Evolutionary conservation across 2,329 filamentous ascomycete species (phyloP).

Genomic region (Chalaropsis thielavioides): DNA sequence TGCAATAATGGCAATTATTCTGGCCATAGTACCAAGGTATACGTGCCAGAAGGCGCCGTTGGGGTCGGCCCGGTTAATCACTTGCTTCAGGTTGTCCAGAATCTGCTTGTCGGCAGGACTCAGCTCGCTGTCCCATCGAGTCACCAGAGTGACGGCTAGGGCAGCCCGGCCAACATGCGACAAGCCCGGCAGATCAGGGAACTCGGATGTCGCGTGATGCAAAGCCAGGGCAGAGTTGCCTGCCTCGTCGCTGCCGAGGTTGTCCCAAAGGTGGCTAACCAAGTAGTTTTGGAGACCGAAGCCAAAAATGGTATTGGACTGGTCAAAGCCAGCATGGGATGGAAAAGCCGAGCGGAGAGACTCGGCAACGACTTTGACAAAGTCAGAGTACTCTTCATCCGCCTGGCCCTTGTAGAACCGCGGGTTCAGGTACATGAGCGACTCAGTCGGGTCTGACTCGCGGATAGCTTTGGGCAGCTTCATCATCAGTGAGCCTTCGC

Average conservation of each 20-base stretch:
- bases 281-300: conserved; percentile 33
- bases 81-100: conserved; percentile 28
- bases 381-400: conserved; percentile 21
- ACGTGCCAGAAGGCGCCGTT: conserved; percentile 38
- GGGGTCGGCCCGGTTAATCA: conserved; percentile 27
- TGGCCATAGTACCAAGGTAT: conserved; percentile 37
- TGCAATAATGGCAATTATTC: conserved; percentile 29
- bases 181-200: conserved; percentile 56
- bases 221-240: conserved; percentile 53
- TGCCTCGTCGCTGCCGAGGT: conserved; percentile 34
- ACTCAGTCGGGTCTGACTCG: conserved; percentile 47
- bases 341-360: conserved; percentile 32
- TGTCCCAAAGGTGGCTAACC: conserved; percentile 36
- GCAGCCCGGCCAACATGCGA: conserved; percentile 57
- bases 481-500: conserved; percentile 69
- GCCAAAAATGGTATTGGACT: conserved; percentile 30
- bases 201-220: conserved; percentile 54
- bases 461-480: conserved; percentile 46
- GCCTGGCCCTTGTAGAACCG: not conserved
- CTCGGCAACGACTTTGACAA: conserved; percentile 27
- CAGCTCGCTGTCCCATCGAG: conserved; percentile 55
- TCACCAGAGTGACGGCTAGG: conserved; percentile 56
- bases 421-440: conserved; percentile 23
- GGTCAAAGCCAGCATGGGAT: conserved; percentile 21
- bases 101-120: conserved; percentile 34